Base-by-base conservation (phyloP, 371 early-diverging fungal species). In the Circinella minor region DNA sequence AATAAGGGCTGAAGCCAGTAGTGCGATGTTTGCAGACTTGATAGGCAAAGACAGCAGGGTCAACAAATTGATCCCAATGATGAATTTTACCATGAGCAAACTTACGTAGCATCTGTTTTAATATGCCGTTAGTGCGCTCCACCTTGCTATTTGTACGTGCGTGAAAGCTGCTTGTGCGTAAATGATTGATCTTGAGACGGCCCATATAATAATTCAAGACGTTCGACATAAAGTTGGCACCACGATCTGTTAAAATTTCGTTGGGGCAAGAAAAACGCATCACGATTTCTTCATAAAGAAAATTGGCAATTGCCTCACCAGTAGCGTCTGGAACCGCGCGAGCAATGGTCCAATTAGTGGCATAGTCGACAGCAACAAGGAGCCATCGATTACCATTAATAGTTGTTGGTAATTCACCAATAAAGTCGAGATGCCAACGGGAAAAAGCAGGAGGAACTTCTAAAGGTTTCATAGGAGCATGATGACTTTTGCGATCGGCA, bases 211-310 rank as follows among this genome's bases (percentile, higher is more conserved):
- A 10, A 38, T 6, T 34, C 34, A 10, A 68, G 17, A 73, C 65
- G 34, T 62, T 71, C 18, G 68, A 67, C 37, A 67, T 69, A 37
- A 77, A 83, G 46, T 79, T 77, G 27, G 74, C 51, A 17, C 81
- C 86, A 9, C 77, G 68, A 66, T 86, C 80, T 0, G 78, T 74
- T 2, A 80, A 14, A 6, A 86, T 76, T 55, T 77, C 71, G 3
- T 34, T 17, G 8, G 75, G 79, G 15, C 74, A 70, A 14, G 83
- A 78, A 63, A 74, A 77, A 8, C 36, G 66, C 55, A 71, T 43
- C 20, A 76, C 73, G 13, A 81, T 70, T 14, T 76, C 72, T 55
- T 78, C 68, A 57, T 78, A 75, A 8, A 84, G 37, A 36, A 82
- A 82, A 0, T 74, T 48, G 4, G 78, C 78, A 36, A 83, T 70